A percentile compares a stretch with the other conserved stretches of the same genome.
phyloP scores from a whole-genome alignment of 768 basidiomycete genomes.

The Leccinum broughii region DNA sequence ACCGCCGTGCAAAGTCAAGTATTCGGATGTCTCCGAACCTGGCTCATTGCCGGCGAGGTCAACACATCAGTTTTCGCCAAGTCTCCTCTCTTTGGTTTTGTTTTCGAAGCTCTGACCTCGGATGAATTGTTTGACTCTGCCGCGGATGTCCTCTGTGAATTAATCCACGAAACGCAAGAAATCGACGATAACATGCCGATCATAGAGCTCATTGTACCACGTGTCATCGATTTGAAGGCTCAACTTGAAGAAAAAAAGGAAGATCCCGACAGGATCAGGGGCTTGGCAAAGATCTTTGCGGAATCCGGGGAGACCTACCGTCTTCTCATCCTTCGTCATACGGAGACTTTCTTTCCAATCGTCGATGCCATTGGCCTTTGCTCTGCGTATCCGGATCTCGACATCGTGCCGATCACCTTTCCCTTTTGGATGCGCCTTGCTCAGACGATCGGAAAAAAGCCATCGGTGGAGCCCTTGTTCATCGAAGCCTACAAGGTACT shows the following conservation, averaged over 20 bases:
- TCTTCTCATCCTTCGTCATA: constrained; percentile 81
- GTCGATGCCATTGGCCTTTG: constrained; percentile 94
- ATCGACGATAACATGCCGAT: constrained; percentile 90
- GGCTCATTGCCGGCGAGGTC: constrained; percentile 89
- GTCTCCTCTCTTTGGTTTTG: constrained; percentile 76
- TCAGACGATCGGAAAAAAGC: constrained; percentile 79
- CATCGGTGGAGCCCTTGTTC: constrained; percentile 73
- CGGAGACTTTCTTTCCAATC: constrained; percentile 91
- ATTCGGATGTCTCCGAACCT: constrained; percentile 82
- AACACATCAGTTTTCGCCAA: constrained; percentile 59
- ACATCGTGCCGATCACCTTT: constrained; percentile 97
- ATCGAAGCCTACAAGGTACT: constrained; percentile 80
- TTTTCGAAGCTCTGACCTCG: constrained; percentile 81
- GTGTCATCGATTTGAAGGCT: constrained; percentile 73
- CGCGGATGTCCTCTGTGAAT: constrained; percentile 87
- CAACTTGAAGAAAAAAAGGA: constrained; percentile 60
- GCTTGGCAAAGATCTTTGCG: constrained; percentile 89
- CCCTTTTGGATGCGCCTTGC: constrained; percentile 98
- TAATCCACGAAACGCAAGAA: constrained; percentile 98
- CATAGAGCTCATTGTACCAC: constrained; percentile 85
- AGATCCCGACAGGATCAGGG: constrained; percentile 86
- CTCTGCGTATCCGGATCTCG: constrained; percentile 89
- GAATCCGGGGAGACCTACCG: constrained; percentile 98
- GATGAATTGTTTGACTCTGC: constrained; percentile 92
- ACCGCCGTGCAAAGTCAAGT: constrained; percentile 73